Percentiles rank a stretch among this genome's conserved stretches.
These are phyloP conservation scores for Daldinia grandis DNA, from an alignment of 495 filamentous ascomycete species.

Conservation along the genomic window DNA sequence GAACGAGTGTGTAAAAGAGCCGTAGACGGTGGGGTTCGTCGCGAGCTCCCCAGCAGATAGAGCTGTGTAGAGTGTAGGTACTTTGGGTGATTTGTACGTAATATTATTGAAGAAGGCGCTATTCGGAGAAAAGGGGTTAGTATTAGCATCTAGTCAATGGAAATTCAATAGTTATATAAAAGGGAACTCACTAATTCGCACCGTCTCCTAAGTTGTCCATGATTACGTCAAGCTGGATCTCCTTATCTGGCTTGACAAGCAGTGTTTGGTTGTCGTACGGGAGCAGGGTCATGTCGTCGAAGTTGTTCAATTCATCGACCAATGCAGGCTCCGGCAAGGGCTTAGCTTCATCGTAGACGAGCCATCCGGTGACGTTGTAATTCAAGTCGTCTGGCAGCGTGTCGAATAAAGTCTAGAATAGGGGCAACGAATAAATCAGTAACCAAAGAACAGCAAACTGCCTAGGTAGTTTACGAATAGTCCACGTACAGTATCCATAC, in stretches of 20 bases:
- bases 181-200: constrained; percentile 70
- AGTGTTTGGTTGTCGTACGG: constrained; percentile 69
- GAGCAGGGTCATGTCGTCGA: constrained; percentile 77
- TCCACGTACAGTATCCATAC: constrained; percentile 65
- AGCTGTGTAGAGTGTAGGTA: constrained; percentile 81
- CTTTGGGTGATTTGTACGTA: constrained; percentile 75
- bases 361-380: constrained; percentile 81
- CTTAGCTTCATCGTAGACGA: constrained; percentile 72
- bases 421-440: constrained; percentile 6
- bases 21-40: constrained; percentile 74
- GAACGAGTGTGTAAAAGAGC: constrained; percentile 72
- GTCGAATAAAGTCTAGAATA: constrained; percentile 72
- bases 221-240: constrained; percentile 68
- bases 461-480: background rate
- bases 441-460: background rate
- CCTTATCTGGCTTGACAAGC: constrained; percentile 65
- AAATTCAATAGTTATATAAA: too few relatives aligned
- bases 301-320: constrained; percentile 67
- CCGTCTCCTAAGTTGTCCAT: constrained; percentile 79
- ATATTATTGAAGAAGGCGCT: constrained; percentile 85
- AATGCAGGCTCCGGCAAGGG: constrained; percentile 64
- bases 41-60: constrained; percentile 70
- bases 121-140: constrained; percentile 6
- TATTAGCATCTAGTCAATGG: too few relatives aligned
- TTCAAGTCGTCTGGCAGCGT: constrained; percentile 69